Percentiles rank a stretch among this genome's conserved stretches.
phyloP scores from a whole-genome alignment of 208 protist species.

The Vickermania spadyakhi region DNA sequence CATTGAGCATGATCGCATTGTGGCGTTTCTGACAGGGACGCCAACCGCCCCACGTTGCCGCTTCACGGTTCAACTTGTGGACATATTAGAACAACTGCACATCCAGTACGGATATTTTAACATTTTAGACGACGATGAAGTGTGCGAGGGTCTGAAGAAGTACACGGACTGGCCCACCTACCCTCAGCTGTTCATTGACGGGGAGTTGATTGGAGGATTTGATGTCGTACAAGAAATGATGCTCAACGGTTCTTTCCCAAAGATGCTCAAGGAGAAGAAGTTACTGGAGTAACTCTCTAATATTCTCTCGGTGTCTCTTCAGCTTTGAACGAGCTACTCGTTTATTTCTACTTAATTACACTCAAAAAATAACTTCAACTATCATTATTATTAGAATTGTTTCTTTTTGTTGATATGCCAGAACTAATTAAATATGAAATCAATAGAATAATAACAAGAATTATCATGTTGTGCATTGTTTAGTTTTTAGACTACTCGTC shows the following conservation, averaged over 20 bases:
- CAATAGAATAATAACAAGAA: no score
- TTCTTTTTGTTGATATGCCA: no score
- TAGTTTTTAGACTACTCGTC: no score
- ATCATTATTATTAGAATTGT: no score
- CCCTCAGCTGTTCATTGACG: constrained; percentile 89
- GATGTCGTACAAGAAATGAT: constrained; percentile 85
- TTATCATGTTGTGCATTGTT: no score
- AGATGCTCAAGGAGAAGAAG: constrained; percentile 69
- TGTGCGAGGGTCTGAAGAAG: constrained; percentile 83
- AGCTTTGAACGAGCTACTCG: constrained; percentile 21
- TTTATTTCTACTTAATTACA: not conserved
- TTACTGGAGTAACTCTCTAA: constrained; percentile 51
- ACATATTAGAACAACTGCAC: constrained; percentile 64
- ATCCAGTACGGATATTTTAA: constrained; percentile 84
- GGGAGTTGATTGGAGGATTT: constrained; percentile 85
- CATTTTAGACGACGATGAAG: constrained; percentile 82
- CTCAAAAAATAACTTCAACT: not conserved
- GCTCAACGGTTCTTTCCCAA: constrained; percentile 55
- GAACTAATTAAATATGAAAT: no score
- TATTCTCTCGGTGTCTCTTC: constrained; percentile 22
- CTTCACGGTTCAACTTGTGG: constrained; percentile 80
- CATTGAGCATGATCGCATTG: constrained; percentile 60
- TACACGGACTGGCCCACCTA: constrained; percentile 92
- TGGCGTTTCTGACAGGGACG: constrained; percentile 89
- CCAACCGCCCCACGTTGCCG: constrained; percentile 79